Conservation (phyloP, 2,329 filamentous ascomycete genomes). For the Leptoxyphium fumago region DNA sequence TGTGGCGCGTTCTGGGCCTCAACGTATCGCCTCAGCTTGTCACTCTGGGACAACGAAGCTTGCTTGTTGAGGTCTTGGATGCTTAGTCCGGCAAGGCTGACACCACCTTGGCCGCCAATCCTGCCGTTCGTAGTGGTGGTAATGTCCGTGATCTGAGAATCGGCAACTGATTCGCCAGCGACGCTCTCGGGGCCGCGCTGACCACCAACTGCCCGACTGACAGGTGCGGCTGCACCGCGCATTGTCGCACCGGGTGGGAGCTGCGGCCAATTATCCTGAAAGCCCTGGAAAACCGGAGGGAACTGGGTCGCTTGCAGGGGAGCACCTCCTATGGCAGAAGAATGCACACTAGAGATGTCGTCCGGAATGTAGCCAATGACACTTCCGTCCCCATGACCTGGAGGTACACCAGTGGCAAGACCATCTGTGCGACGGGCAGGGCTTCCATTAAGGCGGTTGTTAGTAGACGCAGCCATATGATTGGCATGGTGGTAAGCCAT, state of each 20-base stretch:
- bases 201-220: neutral
- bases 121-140: conserved; percentile 47
- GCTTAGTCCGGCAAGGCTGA: conserved; percentile 73
- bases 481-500: conserved; percentile 58
- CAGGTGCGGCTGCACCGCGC: conserved; percentile 41
- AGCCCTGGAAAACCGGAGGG: conserved; percentile 89
- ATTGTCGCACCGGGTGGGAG: conserved; percentile 38
- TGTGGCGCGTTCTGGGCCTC: conserved; percentile 45
- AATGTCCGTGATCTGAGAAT: conserved; percentile 76
- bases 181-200: conserved; percentile 41
- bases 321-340: conserved; percentile 74
- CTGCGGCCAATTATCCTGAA: conserved; percentile 80
- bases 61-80: conserved; percentile 57
- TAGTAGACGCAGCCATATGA: conserved; percentile 39
- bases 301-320: conserved; percentile 49
- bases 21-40: conserved; percentile 87
- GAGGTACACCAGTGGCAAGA: conserved; percentile 29
- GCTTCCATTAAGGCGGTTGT: conserved; percentile 28
- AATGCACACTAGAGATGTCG: conserved; percentile 92
- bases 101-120: conserved; percentile 53
- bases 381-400: conserved; percentile 57
- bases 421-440: conserved; percentile 28
- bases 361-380: conserved; percentile 93
- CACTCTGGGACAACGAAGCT: conserved; percentile 63
- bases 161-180: conserved; percentile 82